Percentiles rank a stretch among this genome's conserved stretches.
Conservation (phyloP, 23 red algal species). For the Cyanidium caldarium region DNA sequence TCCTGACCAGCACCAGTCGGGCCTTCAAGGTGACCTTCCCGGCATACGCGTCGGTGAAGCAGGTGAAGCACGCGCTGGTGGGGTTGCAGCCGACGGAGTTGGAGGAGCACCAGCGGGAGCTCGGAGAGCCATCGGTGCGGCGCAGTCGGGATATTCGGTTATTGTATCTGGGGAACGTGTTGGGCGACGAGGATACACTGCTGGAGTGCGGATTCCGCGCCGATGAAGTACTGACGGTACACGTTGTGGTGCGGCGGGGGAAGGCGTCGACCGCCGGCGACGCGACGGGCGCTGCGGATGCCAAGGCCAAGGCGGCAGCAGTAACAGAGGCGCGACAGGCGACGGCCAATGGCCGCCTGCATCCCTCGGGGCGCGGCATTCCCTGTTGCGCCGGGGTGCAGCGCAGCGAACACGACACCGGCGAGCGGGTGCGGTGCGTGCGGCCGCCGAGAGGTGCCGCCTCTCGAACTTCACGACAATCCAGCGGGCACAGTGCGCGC, state of each 20-base stretch:
- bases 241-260: not conserved
- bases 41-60: not conserved
- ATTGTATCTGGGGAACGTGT: not conserved
- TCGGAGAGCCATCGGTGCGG: not conserved
- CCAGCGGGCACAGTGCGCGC: too few species aligned
- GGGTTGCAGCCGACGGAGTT: not conserved
- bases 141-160: not conserved
- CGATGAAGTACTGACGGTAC: not conserved
- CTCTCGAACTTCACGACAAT: too few species aligned
- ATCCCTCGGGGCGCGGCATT: too few species aligned
- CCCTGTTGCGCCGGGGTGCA: too few species aligned
- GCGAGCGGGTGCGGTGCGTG: too few species aligned
- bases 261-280: not conserved
- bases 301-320: too few species aligned
- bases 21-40: not conserved
- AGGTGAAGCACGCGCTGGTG: slow-evolving; percentile 2
- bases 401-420: too few species aligned
- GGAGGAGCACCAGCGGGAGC: not conserved
- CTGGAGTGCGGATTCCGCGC: slow-evolving; percentile 1
- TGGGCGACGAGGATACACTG: not conserved
- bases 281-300: too few species aligned
- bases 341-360: too few species aligned
- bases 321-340: too few species aligned
- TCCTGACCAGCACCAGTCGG: not conserved
- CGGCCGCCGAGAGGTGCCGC: too few species aligned